Base-by-base conservation (phyloP, 345 rosid species). In the Rhodamnia rubescens region DNA sequence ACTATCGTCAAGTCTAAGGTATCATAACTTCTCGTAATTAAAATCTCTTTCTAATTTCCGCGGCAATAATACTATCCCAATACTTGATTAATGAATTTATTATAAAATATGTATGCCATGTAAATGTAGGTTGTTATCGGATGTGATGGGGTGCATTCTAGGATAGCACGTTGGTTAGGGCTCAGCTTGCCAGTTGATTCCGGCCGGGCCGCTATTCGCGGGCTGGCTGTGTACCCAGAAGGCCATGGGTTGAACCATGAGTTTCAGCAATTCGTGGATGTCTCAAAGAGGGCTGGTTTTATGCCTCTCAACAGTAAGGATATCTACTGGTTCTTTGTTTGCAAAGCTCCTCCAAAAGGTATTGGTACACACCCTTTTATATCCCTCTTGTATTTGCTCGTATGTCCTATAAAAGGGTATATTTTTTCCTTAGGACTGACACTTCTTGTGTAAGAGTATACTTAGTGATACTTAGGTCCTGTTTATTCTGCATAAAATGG, bases 101-200 rank as follows among this genome's bases (percentile, higher is more conserved):
- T 47, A 47, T 47, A 9, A 47, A 47, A 47, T 7, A 47, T 8
- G 50, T 9, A 11, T 47, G 50, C 50, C 50, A 47, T 47, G 2
- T 47, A 8, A 7, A 47, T 49, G 51, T 49, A 91, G 91, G 85
- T 85, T 32, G 55, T 92, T 82, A 89, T 92, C 74, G 94, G 93
- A 26, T 92, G 93, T 9, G 93, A 91, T 50, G 92, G 94, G 80
- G 85, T 88, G 52, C 87, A 87, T 74, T 91, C 90, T 4, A 52
- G 53, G 29, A 90, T 91, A 52, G 92, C 91, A 18, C 47, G 56
- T 0, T 88, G 88, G 92, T 53, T 92, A 18, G 93, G 92, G 29
- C 91, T 92, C 1, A 14, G 88, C 4, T 69, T 29, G 15, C 88
- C 89, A 4, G 80, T 87, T 12, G 53, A 86, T 64, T 86, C 91